phyloP scores from a whole-genome alignment of 1,284 basidiomycete genomes.

The Pseudozyma pruni region DNA sequence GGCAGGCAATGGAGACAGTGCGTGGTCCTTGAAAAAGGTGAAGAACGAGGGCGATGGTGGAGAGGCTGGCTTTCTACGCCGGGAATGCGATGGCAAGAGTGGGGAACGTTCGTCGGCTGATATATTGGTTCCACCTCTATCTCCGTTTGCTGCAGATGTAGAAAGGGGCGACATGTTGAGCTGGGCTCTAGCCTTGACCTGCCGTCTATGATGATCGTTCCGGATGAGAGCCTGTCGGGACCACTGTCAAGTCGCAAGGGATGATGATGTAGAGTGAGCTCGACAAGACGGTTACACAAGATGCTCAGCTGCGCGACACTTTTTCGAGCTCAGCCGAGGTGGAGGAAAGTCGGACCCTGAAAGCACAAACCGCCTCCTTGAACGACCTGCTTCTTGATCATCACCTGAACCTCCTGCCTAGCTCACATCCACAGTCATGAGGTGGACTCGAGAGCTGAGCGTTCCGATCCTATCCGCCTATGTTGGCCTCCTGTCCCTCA shows the following conservation, averaged over 20 bases:
- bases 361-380: neutral
- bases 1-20: slow-evolving; percentile 14
- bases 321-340: neutral
- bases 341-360: slow-evolving; percentile 4
- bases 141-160: neutral
- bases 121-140: neutral
- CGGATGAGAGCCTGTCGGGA: no score
- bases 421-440: neutral
- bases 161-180: neutral
- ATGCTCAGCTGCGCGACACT: neutral
- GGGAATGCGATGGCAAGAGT: slow-evolving; percentile 4
- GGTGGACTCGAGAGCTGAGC: neutral
- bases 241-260: no score
- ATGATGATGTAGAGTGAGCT: neutral
- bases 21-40: slow-evolving; percentile 13
- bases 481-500: neutral
- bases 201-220: no score
- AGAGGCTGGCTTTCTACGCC: neutral
- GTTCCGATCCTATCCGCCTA: no score
- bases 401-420: neutral
- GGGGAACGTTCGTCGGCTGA: slow-evolving; percentile 6
- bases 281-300: neutral
- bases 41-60: neutral
- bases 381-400: neutral
- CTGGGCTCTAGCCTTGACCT: no score